Base-by-base conservation (phyloP, 768 basidiomycete species). In the Naganishia randhawae region DNA sequence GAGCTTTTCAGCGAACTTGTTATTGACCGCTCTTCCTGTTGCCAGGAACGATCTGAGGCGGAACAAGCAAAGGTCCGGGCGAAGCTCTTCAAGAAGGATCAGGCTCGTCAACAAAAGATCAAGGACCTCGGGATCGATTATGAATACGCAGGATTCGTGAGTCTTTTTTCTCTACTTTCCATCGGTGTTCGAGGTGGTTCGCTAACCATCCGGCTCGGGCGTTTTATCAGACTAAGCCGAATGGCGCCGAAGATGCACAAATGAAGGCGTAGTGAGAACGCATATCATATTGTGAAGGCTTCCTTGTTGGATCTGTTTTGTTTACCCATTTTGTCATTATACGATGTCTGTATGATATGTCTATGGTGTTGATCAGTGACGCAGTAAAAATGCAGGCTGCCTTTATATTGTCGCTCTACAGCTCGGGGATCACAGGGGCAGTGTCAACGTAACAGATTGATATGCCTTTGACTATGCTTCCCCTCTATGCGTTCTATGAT, bases 81-180 rank as follows among this genome's bases (percentile, higher is more conserved):
- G 64, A 83, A 91, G 53, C 81, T 97, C 57, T 76, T 92, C 52
- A 87, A 85, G 75, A 87, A 91, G 66, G 90, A 97, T 75, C 83
- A 85, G 65, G 83, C 85, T 75, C 86, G 88, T 70, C 89, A 91
- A 76, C 85, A 85, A 55, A 92, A 91, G 81, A 82, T 98, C 67
- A 85, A 84, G 51, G 87, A 87, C 69, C 82, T 84, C 9, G 95
- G 93, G 5, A 95, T 99, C 77, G 84, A 88, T 54, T 98, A 98
- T 75, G 86, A 92, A 72, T 87, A 95, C 63, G 85, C 87, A 48
- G 86, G 87, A 52, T 70, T 70, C 69, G 66, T 67, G 29, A 67
- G 66, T 50, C 16, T 22, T 27, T n/a, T n/a, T n/a, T 13, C 31
- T 37, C 19, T n/a, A 19, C 25, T 4, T 50, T 32, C 19, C 25